Percentiles rank a stretch among this genome's conserved stretches.
These are phyloP conservation scores for Phytophthora fragariae DNA, from an alignment of 352 stramenopile genomes.

Conservation along the genomic window DNA sequence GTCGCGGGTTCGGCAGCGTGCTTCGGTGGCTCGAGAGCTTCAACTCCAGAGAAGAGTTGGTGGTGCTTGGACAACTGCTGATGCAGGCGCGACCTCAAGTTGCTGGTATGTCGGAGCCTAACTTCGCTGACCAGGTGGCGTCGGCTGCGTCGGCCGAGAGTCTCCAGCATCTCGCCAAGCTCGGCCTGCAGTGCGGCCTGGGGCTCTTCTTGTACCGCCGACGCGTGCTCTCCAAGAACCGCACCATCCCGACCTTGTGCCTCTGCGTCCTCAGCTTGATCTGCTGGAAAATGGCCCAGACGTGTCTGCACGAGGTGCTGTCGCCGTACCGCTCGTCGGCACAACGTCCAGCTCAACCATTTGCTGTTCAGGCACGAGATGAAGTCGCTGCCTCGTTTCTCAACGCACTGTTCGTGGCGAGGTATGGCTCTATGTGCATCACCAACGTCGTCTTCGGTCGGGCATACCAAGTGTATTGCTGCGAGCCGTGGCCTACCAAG, in stretches of 20 bases:
- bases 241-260: conserved; percentile 47
- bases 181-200: conserved; percentile 56
- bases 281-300: conserved; percentile 60
- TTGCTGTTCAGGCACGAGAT: conserved; percentile 8
- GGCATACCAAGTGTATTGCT: conserved; percentile 65
- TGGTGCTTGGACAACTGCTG: conserved; percentile 35
- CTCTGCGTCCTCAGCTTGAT: conserved; percentile 56
- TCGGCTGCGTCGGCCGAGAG: conserved; percentile 38
- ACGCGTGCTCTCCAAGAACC: conserved; percentile 40
- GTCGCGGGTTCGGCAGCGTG: conserved; percentile 56
- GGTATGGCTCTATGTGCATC: conserved; percentile 36
- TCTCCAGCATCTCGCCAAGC: conserved; percentile 46
- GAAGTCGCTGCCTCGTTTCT: conserved; percentile 51
- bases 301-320: conserved; percentile 47
- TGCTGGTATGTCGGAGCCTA: background rate
- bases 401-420: conserved; percentile 55
- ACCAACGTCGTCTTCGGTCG: conserved; percentile 50
- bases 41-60: conserved; percentile 47
- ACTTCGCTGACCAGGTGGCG: conserved; percentile 26
- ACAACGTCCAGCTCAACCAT: too few relatives aligned
- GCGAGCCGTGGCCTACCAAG: conserved; percentile 46
- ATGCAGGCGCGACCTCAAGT: conserved; percentile 24
- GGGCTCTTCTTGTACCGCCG: conserved; percentile 53
- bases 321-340: conserved; percentile 6
- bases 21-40: conserved; percentile 68